Evolutionary conservation across 306 rosid genomes (phyloP).

Genomic region (Corylus avellana): DNA sequence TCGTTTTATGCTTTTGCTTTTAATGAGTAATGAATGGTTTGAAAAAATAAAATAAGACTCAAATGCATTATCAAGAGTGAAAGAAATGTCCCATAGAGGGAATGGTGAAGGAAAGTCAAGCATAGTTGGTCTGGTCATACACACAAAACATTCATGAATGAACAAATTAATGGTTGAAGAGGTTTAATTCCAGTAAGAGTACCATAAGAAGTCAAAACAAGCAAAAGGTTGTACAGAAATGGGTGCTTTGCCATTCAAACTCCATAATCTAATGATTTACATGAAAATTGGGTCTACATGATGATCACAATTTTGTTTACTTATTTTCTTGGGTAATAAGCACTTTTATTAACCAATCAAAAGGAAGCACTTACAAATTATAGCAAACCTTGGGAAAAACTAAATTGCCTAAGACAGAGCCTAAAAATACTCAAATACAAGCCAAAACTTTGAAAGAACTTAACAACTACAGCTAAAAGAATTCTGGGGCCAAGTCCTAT

Average conservation of each 20-base stretch:
- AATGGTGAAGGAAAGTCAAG: neutral
- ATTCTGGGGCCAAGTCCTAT: no score
- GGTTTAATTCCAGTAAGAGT: neutral
- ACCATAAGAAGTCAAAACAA: neutral
- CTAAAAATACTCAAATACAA: no score
- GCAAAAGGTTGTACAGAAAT: neutral
- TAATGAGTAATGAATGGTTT: no score
- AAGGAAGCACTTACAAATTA: no score
- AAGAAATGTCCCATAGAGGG: neutral
- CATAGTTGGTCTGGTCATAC: neutral
- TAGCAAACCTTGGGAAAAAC: no score
- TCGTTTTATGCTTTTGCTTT: no score
- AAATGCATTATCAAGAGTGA: neutral
- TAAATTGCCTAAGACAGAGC: no score
- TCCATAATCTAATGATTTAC: neutral
- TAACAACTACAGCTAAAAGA: no score
- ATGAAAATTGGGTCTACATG: neutral
- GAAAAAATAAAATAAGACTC: neutral
- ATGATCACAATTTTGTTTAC: no score
- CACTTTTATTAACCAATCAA: no score
- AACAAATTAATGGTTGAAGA: neutral
- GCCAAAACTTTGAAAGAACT: no score
- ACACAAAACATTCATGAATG: neutral
- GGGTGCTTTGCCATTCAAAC: neutral
- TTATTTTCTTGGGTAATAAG: no score